phyloP scores from a whole-genome alignment of 331 rosid species.

The Erythrophleum ivorense region DNA sequence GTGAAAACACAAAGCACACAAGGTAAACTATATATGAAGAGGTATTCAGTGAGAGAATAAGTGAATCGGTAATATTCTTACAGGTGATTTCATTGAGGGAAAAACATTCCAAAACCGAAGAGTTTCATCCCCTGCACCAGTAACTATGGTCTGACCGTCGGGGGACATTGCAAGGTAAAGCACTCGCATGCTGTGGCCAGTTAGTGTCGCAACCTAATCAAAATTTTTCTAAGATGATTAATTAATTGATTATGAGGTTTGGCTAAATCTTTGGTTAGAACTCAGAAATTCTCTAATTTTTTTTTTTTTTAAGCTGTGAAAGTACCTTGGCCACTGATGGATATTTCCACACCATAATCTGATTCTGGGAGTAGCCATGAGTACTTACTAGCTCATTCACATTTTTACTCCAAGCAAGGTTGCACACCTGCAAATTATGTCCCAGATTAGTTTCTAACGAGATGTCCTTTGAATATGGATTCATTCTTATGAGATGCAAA shows the following conservation, averaged over 20 bases:
- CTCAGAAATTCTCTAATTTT: background rate
- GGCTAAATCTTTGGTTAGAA: background rate
- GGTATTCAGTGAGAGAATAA: background rate
- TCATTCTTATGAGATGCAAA: background rate
- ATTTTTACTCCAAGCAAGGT: constrained; percentile 83
- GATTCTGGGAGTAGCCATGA: constrained; percentile 96
- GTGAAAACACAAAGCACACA: constrained; percentile 25
- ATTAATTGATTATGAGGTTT: background rate
- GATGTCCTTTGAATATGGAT: background rate
- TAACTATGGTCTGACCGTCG: constrained; percentile 96
- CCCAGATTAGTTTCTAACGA: background rate
- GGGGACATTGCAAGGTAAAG: constrained; percentile 97
- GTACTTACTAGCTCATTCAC: constrained; percentile 81
- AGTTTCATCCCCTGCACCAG: constrained; percentile 98
- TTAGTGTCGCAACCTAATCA: constrained; percentile 88
- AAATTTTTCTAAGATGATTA: constrained; percentile 3
- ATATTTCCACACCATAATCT: constrained; percentile 88
- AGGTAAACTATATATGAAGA: background rate
- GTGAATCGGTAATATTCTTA: constrained; percentile 45
- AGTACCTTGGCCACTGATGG: constrained; percentile 75
- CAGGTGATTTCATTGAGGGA: constrained; percentile 88
- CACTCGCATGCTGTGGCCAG: constrained; percentile 97
- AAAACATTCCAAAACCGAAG: constrained; percentile 92
- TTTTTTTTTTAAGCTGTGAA: background rate
- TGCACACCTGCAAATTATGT: constrained; percentile 64